These are phyloP conservation scores for Escallonia herrerae DNA, from an alignment of 129 eudicot genomes.

Conservation along the genomic window DNA sequence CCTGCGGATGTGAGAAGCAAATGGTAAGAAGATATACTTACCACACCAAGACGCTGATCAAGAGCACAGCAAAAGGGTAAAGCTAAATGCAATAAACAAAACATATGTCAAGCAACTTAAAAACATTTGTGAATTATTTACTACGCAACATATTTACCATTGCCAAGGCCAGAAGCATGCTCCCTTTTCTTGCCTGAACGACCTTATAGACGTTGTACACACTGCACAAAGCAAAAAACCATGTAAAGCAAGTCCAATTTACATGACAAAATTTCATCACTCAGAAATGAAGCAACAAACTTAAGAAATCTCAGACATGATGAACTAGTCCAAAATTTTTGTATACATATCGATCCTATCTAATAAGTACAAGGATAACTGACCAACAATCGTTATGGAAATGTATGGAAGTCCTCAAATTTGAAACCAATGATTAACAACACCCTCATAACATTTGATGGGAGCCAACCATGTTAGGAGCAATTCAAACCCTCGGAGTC, in stretches of 20 bases:
- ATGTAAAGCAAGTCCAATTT: slow-evolving; percentile 1
- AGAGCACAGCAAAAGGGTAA: slow-evolving; percentile 63
- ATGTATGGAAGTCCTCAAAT: too few species aligned
- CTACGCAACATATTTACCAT: slow-evolving; percentile 45
- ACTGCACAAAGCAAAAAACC: slow-evolving; percentile 32
- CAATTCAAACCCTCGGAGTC: too few species aligned
- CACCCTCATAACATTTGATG: too few species aligned
- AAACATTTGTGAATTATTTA: slow-evolving; percentile 6
- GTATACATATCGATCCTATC: too few species aligned
- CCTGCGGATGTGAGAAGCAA: neutral
- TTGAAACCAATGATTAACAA: too few species aligned
- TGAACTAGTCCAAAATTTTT: neutral
- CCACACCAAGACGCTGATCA: slow-evolving; percentile 73
- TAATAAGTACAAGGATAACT: too few species aligned
- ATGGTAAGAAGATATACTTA: slow-evolving; percentile 20
- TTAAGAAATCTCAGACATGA: neutral
- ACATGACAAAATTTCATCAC: neutral
- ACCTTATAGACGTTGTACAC: slow-evolving; percentile 69
- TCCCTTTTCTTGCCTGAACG: slow-evolving; percentile 82
- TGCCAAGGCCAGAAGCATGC: slow-evolving; percentile 82
- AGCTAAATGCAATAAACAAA: slow-evolving; percentile 43
- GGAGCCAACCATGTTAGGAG: too few species aligned
- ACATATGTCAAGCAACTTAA: slow-evolving; percentile 8
- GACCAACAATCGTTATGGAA: too few species aligned
- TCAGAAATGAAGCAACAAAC: neutral